Evolutionary conservation across 257 asterid genomes (phyloP).

Genomic region (Jasminum sambac): DNA sequence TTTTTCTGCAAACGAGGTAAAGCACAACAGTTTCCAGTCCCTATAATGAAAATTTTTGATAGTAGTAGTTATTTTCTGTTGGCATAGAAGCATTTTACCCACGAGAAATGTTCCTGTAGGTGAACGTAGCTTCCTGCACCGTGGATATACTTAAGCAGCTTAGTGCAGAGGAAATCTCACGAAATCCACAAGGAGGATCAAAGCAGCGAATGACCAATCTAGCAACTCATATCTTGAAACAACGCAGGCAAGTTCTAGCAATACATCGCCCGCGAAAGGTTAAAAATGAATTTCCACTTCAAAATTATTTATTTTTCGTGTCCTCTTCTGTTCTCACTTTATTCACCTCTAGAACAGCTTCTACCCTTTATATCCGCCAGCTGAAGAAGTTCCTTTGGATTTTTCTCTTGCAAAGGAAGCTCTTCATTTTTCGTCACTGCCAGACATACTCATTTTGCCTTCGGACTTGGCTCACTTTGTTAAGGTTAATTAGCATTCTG

Average conservation of each 20-base stretch:
- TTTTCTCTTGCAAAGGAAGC: constrained; percentile 77
- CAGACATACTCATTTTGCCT: constrained; percentile 85
- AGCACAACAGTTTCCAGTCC: constrained; percentile 16
- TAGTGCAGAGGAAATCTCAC: constrained; percentile 89
- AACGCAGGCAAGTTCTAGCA: constrained; percentile 58
- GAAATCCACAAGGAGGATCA: constrained; percentile 81
- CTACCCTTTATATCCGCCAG: constrained; percentile 94
- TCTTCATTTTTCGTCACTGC: constrained; percentile 61
- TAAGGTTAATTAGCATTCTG: constrained; percentile 51
- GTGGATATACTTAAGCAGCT: constrained; percentile 90
- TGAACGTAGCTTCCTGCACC: constrained; percentile 80
- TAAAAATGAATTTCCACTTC: not conserved
- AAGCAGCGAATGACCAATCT: constrained; percentile 84
- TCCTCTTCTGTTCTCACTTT: not conserved
- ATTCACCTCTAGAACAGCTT: constrained; percentile 63
- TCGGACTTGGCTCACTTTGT: constrained; percentile 90
- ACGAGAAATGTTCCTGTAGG: constrained; percentile 39
- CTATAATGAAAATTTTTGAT: not conserved
- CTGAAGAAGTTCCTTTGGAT: constrained; percentile 85
- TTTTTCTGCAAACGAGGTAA: constrained; percentile 81
- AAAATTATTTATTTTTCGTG: constrained; percentile 3
- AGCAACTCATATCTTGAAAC: constrained; percentile 79
- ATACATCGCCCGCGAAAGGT: constrained; percentile 7
- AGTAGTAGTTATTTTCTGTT: not conserved
- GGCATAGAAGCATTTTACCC: constrained; percentile 2